These are phyloP conservation scores for Talaromyces nanjingensis DNA, from an alignment of 495 filamentous ascomycete species.

Conservation along the genomic window DNA sequence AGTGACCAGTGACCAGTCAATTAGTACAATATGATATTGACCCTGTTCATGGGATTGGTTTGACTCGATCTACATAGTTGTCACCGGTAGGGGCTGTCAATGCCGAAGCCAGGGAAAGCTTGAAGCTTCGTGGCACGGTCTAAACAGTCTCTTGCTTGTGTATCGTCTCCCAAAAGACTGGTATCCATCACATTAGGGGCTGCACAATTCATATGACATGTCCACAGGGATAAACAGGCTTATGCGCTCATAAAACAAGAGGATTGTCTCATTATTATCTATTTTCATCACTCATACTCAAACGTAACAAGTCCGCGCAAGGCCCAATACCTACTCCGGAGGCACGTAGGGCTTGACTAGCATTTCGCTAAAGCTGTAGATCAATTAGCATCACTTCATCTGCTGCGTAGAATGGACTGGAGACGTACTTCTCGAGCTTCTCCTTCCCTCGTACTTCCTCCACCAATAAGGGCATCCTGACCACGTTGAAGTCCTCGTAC, in stretches of 20 bases:
- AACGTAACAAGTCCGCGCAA: conserved; percentile 16
- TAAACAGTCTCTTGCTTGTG: background rate
- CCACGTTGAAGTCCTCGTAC: conserved; percentile 98
- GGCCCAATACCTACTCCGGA: conserved; percentile 45
- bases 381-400: background rate
- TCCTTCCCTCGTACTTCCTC: conserved; percentile 96
- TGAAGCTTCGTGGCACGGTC: background rate
- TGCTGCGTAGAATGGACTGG: background rate
- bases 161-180: background rate
- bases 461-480: conserved; percentile 91
- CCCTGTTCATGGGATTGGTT: background rate
- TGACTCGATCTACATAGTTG: background rate
- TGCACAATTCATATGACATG: background rate
- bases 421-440: conserved; percentile 67
- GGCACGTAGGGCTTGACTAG: conserved; percentile 77
- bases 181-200: background rate
- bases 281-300: conserved; percentile 42
- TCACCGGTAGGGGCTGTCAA: background rate
- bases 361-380: conserved; percentile 77
- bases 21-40: background rate
- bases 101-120: background rate
- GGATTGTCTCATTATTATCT: conserved; percentile 32
- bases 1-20: no score
- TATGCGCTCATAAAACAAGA: background rate
- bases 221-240: background rate